Base-by-base conservation (phyloP, 257 asterid species). In the Prunella vulgaris region DNA sequence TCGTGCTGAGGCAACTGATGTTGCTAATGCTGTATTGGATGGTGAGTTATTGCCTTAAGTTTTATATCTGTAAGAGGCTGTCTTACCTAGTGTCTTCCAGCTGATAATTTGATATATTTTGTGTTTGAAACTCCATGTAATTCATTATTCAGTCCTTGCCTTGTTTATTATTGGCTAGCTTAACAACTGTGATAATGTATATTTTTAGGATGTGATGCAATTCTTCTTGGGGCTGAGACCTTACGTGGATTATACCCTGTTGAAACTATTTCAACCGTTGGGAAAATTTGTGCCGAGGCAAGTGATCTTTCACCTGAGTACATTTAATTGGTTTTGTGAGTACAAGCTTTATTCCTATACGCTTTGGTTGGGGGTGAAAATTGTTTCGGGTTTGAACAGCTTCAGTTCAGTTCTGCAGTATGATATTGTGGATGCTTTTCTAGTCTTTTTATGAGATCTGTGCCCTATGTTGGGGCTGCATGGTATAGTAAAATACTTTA, bases 1-100 rank as follows among this genome's bases (percentile, higher is more conserved):
- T 59, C 97, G 97, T 76, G 97, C 97, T 60, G 97, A 92, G 82
- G 97, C 97, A 69, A 91, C 97, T 70, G 97, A 91, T 89, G 95
- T 91, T 5, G 97, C 97, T 42, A 91, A 91, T 79, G 96, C 96
- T 76, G 97, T 89, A 60, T 84, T 92, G 85, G 97, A 92, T 82
- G 97, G 97, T 88, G 69, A 78, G 75, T 69, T 37, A 49, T 64
- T 18, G 30, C 44, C 56, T 42, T 62, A 57, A 27, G 22, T 70
- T 65, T 35, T 33, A 66, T 40, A 63, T 32, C 7, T 30, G 62
- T 18, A 35, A 22, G 61, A 2, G 52, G 14, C 28, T 40, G 6
- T 35, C 53, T 58, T 66, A 24, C 28, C 57, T 54, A 32, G 24
- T 58, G 24, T 28, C 61, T 37, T 49, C 35, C 4, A 60, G 37